phyloP scores from a whole-genome alignment of 2,329 filamentous ascomycete genomes.

The Didymella pomorum region DNA sequence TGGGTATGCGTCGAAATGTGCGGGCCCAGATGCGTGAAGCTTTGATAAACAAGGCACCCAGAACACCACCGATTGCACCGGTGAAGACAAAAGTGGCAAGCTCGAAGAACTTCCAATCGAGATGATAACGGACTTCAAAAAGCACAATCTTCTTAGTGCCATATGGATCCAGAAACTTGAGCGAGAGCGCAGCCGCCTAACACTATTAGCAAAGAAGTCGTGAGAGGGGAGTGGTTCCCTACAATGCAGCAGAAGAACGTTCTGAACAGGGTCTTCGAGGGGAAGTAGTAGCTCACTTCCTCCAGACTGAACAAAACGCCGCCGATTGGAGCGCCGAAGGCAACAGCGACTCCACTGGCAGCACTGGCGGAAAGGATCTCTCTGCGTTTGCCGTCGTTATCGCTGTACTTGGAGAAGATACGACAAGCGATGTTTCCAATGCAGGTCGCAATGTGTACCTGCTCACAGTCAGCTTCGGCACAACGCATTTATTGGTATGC shows the following conservation, averaged over 20 bases:
- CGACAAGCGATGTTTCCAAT: slow-evolving; percentile 95
- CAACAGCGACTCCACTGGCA: slow-evolving; percentile 89
- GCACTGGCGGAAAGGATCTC: slow-evolving; percentile 94
- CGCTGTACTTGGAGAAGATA: slow-evolving; percentile 91
- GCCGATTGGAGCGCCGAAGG: slow-evolving; percentile 89
- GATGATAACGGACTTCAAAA: slow-evolving; percentile 89
- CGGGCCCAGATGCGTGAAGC: slow-evolving; percentile 89
- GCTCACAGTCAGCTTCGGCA: slow-evolving; percentile 53
- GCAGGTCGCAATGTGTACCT: slow-evolving; percentile 96
- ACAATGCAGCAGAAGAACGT: slow-evolving; percentile 99
- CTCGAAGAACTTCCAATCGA: slow-evolving; percentile 95
- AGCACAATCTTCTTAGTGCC: slow-evolving; percentile 96
- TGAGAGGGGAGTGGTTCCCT: slow-evolving; percentile 31
- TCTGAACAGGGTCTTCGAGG: slow-evolving; percentile 93
- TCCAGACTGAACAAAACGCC: slow-evolving; percentile 93
- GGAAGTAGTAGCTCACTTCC: slow-evolving; percentile 97
- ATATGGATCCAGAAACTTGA: slow-evolving; percentile 96
- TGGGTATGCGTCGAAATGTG: slow-evolving; percentile 79
- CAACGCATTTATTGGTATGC: not conserved
- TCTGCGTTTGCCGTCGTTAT: slow-evolving; percentile 91
- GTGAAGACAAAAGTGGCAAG: slow-evolving; percentile 84
- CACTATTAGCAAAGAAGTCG: not conserved
- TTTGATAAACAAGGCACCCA: slow-evolving; percentile 95
- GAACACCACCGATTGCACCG: slow-evolving; percentile 81
- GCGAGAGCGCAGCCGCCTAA: slow-evolving; percentile 76